Evolutionary conservation across 202 grass and related monocot genomes (phyloP).

Genomic region (Alloteropsis angusta): DNA sequence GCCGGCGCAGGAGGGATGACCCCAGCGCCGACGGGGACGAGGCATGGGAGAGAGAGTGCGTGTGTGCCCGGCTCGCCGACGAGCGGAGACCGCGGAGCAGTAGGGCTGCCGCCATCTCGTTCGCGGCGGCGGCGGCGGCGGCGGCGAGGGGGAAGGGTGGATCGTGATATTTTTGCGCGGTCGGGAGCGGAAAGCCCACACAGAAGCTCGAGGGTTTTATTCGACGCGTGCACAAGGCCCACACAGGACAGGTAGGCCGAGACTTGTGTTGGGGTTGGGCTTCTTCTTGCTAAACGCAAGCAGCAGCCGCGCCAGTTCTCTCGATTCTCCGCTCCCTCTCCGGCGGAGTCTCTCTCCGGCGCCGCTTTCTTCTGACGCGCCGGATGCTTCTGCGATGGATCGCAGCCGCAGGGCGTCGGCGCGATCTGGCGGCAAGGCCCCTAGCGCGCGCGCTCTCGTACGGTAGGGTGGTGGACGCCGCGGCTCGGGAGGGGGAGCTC

Average conservation of each 20-base stretch:
- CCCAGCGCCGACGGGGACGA: constrained; percentile 17
- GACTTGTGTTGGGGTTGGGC: neutral
- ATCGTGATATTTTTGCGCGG: constrained; percentile 33
- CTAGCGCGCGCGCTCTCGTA: constrained; percentile 10
- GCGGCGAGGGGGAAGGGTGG: constrained; percentile 8
- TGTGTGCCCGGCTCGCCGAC: constrained; percentile 10
- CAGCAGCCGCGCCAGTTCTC: neutral
- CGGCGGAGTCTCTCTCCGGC: constrained; percentile 15
- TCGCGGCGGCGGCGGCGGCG: constrained; percentile 20
- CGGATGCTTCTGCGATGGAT: constrained; percentile 27
- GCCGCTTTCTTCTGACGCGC: constrained; percentile 12
- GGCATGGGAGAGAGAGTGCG: neutral
- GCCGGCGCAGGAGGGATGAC: constrained; percentile 30
- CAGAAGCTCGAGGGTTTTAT: neutral
- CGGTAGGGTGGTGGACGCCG: constrained; percentile 46
- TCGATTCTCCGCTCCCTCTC: neutral
- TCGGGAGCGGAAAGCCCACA: constrained; percentile 6
- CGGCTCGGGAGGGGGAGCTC: constrained; percentile 65
- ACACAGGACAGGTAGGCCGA: neutral
- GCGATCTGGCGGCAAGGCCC: neutral
- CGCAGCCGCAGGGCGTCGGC: constrained; percentile 2
- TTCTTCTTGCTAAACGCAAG: neutral
- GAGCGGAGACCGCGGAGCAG: constrained; percentile 67
- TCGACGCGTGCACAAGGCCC: neutral
- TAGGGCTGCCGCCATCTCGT: constrained; percentile 53